These are phyloP conservation scores for Vigna hirtella DNA, from an alignment of 306 rosid species.

Conservation along the genomic window DNA sequence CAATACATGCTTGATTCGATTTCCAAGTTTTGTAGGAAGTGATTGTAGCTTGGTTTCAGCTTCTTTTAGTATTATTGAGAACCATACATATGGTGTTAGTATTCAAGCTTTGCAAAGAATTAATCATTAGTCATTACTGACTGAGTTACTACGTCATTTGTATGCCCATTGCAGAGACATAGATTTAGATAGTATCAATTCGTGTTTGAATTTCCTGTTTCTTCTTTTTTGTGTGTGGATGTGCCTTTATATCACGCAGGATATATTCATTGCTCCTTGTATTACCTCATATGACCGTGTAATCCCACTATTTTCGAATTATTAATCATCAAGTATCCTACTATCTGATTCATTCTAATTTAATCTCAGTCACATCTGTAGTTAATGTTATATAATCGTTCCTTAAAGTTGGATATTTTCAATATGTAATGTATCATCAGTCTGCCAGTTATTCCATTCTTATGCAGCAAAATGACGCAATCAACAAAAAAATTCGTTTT, in stretches of 20 bases:
- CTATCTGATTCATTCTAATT: constrained; percentile 28
- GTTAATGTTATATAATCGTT: constrained; percentile 21
- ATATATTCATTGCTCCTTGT: not conserved
- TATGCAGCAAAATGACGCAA: constrained; percentile 31
- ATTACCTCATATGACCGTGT: not conserved
- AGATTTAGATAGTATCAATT: constrained; percentile 16
- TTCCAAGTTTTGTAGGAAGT: constrained; percentile 60
- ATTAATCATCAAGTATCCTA: not conserved
- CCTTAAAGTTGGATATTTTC: constrained; percentile 6
- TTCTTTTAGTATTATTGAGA: constrained; percentile 7
- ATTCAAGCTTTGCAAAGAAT: constrained; percentile 32
- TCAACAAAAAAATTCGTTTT: constrained; percentile 14
- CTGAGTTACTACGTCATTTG: constrained; percentile 11
- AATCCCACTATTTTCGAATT: constrained; percentile 2
- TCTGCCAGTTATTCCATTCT: constrained; percentile 35
- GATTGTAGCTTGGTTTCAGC: constrained; percentile 30
- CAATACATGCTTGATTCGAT: constrained; percentile 70
- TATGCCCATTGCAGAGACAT: constrained; percentile 11
- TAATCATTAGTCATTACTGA: constrained; percentile 16
- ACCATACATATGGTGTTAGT: constrained; percentile 5
- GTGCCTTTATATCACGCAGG: constrained; percentile 1
- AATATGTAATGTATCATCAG: not conserved
- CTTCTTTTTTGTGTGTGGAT: not conserved
- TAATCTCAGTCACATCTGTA: constrained; percentile 21
- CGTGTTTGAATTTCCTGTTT: constrained; percentile 9